Evolutionary conservation across 352 stramenopile genomes (phyloP).

Genomic region (Phytopythium boreale): DNA sequence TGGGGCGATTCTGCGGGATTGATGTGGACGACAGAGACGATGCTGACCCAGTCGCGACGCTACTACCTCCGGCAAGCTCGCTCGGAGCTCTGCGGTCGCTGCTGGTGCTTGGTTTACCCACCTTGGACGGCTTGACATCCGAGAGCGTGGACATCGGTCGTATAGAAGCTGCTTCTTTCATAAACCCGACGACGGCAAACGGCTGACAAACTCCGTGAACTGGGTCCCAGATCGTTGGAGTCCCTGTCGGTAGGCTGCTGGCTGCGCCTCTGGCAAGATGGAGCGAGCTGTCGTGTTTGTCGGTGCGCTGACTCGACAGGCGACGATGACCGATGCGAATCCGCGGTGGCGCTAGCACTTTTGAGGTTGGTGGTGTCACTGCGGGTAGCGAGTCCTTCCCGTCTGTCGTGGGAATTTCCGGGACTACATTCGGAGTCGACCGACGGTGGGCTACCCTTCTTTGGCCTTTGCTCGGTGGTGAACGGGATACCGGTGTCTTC

Average conservation of each 20-base stretch:
- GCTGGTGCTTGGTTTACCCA: conserved; percentile 15
- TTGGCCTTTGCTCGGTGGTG: neutral
- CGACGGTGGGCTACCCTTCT: neutral
- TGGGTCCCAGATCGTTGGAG: conserved; percentile 61
- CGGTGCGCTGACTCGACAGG: conserved; percentile 9
- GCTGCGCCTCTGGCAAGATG: conserved; percentile 13
- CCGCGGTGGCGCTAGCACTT: neutral
- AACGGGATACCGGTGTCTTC: neutral
- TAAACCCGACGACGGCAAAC: conserved; percentile 66
- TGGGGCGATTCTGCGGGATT: neutral
- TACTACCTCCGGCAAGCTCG: neutral
- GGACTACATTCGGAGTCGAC: neutral
- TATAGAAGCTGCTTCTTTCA: conserved; percentile 27
- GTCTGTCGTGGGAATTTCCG: neutral
- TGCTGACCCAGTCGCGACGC: neutral
- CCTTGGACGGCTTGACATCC: conserved; percentile 13
- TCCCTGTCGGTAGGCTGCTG: conserved; percentile 7
- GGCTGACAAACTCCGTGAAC: conserved; percentile 74
- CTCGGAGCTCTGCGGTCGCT: conserved; percentile 1
- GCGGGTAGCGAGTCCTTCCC: neutral
- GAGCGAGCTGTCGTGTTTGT: conserved; percentile 25
- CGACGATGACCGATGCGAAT: neutral
- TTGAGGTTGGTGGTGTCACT: neutral
- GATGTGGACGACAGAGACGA: neutral
- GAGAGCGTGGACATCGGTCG: conserved; percentile 15